Evolutionary conservation across 176 grass and related monocot genomes (phyloP), one percentile per base, ranked within the genome.

Genomic region (Triticum dicoccoides): DNA sequence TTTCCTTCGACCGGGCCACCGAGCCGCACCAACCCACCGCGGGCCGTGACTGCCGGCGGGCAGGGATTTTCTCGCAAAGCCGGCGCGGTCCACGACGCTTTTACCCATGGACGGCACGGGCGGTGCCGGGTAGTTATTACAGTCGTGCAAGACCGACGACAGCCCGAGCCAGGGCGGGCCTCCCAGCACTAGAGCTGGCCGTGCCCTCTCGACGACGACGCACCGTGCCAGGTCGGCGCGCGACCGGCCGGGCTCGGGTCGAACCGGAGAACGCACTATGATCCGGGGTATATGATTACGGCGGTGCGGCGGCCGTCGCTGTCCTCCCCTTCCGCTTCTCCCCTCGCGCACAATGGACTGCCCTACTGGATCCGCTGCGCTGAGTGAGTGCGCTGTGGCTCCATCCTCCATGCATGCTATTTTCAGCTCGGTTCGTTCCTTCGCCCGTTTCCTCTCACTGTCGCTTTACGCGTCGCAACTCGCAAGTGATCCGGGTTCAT

Each of bases 241-340:
- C 29, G 18, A 52, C 51, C 14, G 14, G 5, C 51, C 51, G 52
- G 52, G 15, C 52, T 20, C 9, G 18, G 4, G 39, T 41, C 38
- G 7, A 41, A 6, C 18, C 33, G 11, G 18, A 2, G 37, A 39
- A 41, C 35, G 35, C 10, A n/a, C 20, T 2, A 4, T 2, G 18
- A 5, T 70, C 42, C 42, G 42, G 2, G 42, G 42, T 2, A 8
- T 30, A 39, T 71, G 69, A 23, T 41, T 39, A 20, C 52, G 52
- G 11, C 34, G 9, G 13, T 59, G 84, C 80, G 69, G 79, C 78
- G 79, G 73, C 83, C 79, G 64, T 83, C 54, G 84, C 73, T 86
- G 54, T 86, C 84, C 41, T 6, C 4, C 21, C 37, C 67, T 0
- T 33, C 61, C 62, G 3, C 42, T 10, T 44, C 42, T 44, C 42